These are phyloP conservation scores for Puccinia triticina DNA, from an alignment of 1,284 basidiomycete species.

Conservation along the genomic window DNA sequence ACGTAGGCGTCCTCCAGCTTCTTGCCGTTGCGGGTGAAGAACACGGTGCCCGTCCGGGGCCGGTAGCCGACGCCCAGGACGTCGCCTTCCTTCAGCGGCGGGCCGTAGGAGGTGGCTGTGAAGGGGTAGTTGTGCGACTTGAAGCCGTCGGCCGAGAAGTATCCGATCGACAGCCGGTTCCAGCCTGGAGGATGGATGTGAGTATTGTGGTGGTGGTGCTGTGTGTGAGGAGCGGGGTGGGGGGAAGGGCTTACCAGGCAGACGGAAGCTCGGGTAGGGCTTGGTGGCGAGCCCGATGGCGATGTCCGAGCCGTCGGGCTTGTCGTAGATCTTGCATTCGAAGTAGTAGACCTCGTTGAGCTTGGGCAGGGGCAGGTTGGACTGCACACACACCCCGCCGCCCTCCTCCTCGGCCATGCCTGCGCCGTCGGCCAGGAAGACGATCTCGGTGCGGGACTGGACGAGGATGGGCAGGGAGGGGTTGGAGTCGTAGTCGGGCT, in stretches of 20 bases:
- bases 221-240: background rate
- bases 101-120: conserved; percentile 81
- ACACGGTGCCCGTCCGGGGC: conserved; percentile 89
- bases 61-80: conserved; percentile 90
- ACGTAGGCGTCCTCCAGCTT: conserved; percentile 92
- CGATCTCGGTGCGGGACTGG: conserved; percentile 89
- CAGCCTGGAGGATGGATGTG: conserved; percentile 66
- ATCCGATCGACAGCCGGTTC: conserved; percentile 88
- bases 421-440: conserved; percentile 89
- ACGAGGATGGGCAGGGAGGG: conserved; percentile 75
- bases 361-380: conserved; percentile 89
- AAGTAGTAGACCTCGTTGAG: conserved; percentile 97
- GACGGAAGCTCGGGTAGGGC: conserved; percentile 86
- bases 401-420: conserved; percentile 66
- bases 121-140: conserved; percentile 98
- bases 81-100: conserved; percentile 85
- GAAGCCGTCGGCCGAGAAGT: conserved; percentile 88
- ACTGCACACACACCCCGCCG: conserved; percentile 83
- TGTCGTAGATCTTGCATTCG: conserved; percentile 97
- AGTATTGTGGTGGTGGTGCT: background rate
- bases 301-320: conserved; percentile 78
- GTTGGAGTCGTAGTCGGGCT: conserved; percentile 92
- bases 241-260: conserved; percentile 65
- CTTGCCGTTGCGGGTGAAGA: conserved; percentile 92
- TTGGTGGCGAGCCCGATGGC: conserved; percentile 90